phyloP scores from a whole-genome alignment of 495 filamentous ascomycete species.

The Niebla homalea region DNA sequence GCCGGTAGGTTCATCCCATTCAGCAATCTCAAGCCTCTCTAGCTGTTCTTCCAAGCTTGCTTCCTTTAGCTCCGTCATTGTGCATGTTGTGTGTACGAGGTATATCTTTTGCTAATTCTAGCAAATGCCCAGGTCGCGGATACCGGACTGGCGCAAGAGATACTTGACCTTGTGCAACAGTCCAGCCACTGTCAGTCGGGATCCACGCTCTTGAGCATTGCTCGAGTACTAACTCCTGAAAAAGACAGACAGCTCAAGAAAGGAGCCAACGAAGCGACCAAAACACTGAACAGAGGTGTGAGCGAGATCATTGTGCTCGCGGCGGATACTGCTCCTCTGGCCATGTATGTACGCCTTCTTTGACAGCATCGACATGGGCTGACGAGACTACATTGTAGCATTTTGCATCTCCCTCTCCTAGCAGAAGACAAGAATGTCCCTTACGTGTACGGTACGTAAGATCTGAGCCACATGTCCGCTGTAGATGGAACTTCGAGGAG shows the following conservation, averaged over 20 bases:
- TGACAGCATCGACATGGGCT: neutral
- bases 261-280: conserved; percentile 53
- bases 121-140: conserved; percentile 48
- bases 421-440: conserved; percentile 68
- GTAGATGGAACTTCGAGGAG: too few species aligned
- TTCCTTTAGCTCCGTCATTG: neutral
- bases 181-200: conserved; percentile 39
- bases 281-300: conserved; percentile 80
- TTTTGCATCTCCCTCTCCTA: conserved; percentile 83
- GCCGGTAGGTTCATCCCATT: neutral
- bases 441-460: neutral
- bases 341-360: conserved; percentile 33
- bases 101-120: too few species aligned
- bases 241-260: conserved; percentile 85
- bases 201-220: conserved; percentile 28
- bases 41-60: too few species aligned
- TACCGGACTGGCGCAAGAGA: conserved; percentile 57
- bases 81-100: too few species aligned
- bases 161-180: conserved; percentile 82
- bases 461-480: too few species aligned
- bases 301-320: conserved; percentile 80
- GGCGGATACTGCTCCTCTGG: conserved; percentile 73
- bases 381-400: conserved; percentile 8
- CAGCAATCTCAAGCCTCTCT: too few species aligned
- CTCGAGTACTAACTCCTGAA: conserved; percentile 31